Base-by-base conservation (phyloP, 257 asterid genomes). In the Plantago elongata region DNA sequence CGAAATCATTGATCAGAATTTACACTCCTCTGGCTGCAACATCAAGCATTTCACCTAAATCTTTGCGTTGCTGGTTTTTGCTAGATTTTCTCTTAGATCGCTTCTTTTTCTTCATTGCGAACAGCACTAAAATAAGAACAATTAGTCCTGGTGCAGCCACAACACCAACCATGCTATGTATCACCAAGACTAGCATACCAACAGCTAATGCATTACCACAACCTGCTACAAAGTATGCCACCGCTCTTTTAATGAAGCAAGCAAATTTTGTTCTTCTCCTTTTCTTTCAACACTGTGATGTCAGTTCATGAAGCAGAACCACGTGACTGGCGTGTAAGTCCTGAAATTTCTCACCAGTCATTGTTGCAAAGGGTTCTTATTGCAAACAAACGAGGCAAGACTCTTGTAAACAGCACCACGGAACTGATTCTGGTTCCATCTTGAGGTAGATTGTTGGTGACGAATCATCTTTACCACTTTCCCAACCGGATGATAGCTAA, bases 1-100 rank as follows among this genome's bases (percentile, higher is more conserved):
- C 92, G 13, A 90, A 83, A 64, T 90, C 92, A 12, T 83, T 86
- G 56, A 84, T 81, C 74, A 81, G 30, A n/a, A 81, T 75, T 51
- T 79, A 87, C 18, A 81, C 75, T 54, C 95, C 97, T 46, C 79
- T 79, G 11, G 87, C 94, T 3, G 89, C 97, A 8, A 67, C 64
- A 22, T 89, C 94, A 7, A 87, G 77, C 59, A 78, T 79, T 46
- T 67, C 74, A 9, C 58, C 42, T 22, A 54, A 9, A 59, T 69
- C 69, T 11, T 69, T 77, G 18, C 54, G n/a, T 18, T 14, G 56
- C 72, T 70, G 45, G 10, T 16, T 63, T 22, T 17, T 61, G 56
- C 49, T 38, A 3, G 8, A 7, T 22, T 7, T 50, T 13, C 57
- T n/a, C 9, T 45, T 56, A 17, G 37, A 54, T 14, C 14, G 46